Conservation (phyloP, 805 yeast species). For the Yarrowia osloensis region DNA sequence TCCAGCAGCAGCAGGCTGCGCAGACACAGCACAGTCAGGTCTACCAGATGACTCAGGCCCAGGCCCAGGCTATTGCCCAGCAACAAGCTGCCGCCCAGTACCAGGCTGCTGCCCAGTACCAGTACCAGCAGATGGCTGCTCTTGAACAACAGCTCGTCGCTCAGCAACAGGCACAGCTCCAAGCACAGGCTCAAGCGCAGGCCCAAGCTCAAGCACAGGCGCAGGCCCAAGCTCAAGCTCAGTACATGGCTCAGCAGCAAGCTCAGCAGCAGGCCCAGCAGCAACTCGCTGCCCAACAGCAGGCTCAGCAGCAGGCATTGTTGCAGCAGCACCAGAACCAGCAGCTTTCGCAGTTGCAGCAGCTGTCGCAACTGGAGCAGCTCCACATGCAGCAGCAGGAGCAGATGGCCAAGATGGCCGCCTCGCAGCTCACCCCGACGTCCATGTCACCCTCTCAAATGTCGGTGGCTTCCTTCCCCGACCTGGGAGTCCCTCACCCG, state of each 20-base stretch:
- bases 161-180: slow-evolving; percentile 8
- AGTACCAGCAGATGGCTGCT: slow-evolving; percentile 20
- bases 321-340: slow-evolving; percentile 24
- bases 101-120: slow-evolving; percentile 15
- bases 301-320: slow-evolving; percentile 12
- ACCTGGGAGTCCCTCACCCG: slow-evolving; percentile 19
- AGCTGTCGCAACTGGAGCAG: slow-evolving; percentile 15
- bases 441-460: slow-evolving; percentile 17
- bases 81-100: background rate
- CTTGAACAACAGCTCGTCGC: slow-evolving; percentile 10
- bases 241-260: slow-evolving; percentile 10
- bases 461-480: slow-evolving; percentile 17
- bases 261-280: slow-evolving; percentile 13
- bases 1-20: slow-evolving; percentile 6
- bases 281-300: slow-evolving; percentile 1
- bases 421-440: slow-evolving; percentile 16
- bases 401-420: slow-evolving; percentile 22
- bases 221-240: background rate
- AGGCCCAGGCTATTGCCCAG: slow-evolving; percentile 12
- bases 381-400: slow-evolving; percentile 27
- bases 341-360: slow-evolving; percentile 23
- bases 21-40: slow-evolving; percentile 10
- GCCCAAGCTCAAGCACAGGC: background rate
- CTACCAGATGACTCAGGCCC: slow-evolving; percentile 1
- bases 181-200: background rate